These are phyloP conservation scores for Protea cynaroides DNA, from an alignment of 164 flowering plant species.

Conservation along the genomic window DNA sequence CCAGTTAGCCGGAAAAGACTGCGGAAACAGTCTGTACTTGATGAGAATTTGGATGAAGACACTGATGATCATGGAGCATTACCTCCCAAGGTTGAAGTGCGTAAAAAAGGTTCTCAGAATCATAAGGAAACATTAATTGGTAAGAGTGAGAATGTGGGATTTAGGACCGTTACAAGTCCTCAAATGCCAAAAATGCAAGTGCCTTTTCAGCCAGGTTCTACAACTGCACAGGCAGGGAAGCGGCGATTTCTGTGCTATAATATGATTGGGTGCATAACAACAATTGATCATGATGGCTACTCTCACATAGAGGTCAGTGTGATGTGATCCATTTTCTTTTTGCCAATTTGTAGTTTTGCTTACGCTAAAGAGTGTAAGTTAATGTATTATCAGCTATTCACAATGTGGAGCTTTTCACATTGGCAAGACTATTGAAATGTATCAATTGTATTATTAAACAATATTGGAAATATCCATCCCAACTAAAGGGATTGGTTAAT, in stretches of 20 bases:
- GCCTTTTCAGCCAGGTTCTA: constrained; percentile 90
- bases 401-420: too few species aligned
- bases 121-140: constrained; percentile 25
- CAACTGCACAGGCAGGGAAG: constrained; percentile 72
- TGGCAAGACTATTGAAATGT: too few species aligned
- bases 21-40: constrained; percentile 39
- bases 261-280: constrained; percentile 87
- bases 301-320: constrained; percentile 84
- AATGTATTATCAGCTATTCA: too few species aligned
- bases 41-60: constrained; percentile 45
- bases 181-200: constrained; percentile 59
- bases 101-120: constrained; percentile 34
- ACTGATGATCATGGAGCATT: constrained; percentile 29
- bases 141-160: constrained; percentile 25
- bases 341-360: not conserved
- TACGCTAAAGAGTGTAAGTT: not conserved
- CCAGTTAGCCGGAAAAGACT: constrained; percentile 59
- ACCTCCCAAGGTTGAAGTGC: constrained; percentile 36
- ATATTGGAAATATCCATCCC: too few species aligned
- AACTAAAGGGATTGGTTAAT: too few species aligned
- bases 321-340: not conserved
- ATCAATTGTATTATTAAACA: too few species aligned
- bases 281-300: constrained; percentile 75
- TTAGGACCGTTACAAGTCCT: constrained; percentile 19
- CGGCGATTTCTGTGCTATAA: constrained; percentile 85